phyloP scores from a whole-genome alignment of 2,329 filamentous ascomycete genomes.

The Verticillium tricorpus region DNA sequence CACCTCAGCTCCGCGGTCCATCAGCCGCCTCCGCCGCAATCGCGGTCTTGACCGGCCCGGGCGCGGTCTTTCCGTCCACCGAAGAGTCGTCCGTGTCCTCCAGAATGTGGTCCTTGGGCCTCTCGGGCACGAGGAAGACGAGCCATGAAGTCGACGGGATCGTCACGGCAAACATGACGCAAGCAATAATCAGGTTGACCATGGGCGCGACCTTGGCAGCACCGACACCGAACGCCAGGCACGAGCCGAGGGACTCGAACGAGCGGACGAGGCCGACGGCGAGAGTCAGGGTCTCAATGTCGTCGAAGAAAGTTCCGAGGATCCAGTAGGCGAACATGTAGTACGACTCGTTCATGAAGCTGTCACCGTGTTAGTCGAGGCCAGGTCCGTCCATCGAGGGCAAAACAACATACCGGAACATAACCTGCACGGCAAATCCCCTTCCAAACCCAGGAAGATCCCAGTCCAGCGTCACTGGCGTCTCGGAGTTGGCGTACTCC shows the following conservation, averaged over 20 bases:
- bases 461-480: constrained; percentile 40
- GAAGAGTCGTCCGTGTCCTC: not conserved
- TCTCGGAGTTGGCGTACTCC: constrained; percentile 32
- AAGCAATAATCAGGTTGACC: constrained; percentile 42
- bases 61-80: not conserved
- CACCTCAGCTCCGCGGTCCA: not conserved
- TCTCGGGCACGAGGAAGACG: constrained; percentile 31
- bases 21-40: not conserved
- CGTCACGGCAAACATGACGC: constrained; percentile 40
- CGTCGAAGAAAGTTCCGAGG: constrained; percentile 44
- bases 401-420: constrained; percentile 26
- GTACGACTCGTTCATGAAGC: constrained; percentile 46
- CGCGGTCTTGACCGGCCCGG: not conserved
- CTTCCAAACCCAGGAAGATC: constrained; percentile 35
- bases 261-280: constrained; percentile 42
- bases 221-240: constrained; percentile 42
- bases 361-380: constrained; percentile 6
- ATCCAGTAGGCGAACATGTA: constrained; percentile 50
- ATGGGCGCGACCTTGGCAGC: constrained; percentile 39
- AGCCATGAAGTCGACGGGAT: constrained; percentile 30
- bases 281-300: constrained; percentile 45
- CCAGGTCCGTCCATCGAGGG: too few relatives aligned
- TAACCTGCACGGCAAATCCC: constrained; percentile 42
- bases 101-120: constrained; percentile 17
- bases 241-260: constrained; percentile 43